Base-by-base conservation (phyloP, 768 basidiomycete species). In the Hygrophorus pudorinus region DNA sequence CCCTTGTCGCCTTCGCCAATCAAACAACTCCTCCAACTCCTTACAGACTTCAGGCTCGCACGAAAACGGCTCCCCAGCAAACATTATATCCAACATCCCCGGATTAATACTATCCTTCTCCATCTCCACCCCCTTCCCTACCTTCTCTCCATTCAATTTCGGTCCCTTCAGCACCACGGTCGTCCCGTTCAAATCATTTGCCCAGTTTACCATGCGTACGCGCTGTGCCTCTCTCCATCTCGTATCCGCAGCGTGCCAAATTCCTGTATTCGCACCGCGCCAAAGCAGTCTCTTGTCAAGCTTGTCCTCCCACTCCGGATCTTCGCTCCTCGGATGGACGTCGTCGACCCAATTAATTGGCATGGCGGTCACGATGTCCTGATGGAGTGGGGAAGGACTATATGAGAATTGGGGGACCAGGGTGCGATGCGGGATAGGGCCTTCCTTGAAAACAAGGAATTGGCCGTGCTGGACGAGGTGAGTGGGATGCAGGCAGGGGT, bases 231-330 rank as follows among this genome's bases (percentile, higher is more conserved):
- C 53, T 50, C 57, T 42, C 81, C 81, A 82, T 4, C 62, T 61
- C 6, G 67, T 61, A 1, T 51, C 43, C 1, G 54, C 44, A 11
- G 60, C 53, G 29, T 73, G 68, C 41, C 51, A 62, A 14, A 77
- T 81, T 8, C 85, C 86, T 0, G 85, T 86, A 36, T 76, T 83
- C 33, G 75, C 75, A 2, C 86, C 86, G 32, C 86, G 68, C 86
- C 86, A 88, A 32, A 77, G 65, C 13, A 86, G 50, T 3, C 74
- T 63, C 47, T 81, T 75, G 55, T 82, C 73, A 1, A 61, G 21
- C 62, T 81, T 87, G 27, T 72, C 66, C 12, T 78, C 73, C 75
- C 81, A 90, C 0, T 66, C 68, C 7, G 79, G 72, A 57, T 85
- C 77, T 50, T 78, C 65, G 2, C 56, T 56, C 2, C 63, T 62